A percentile compares a stretch with the other conserved stretches of the same genome.
phyloP scores from a whole-genome alignment of 495 filamentous ascomycete genomes.

The Aeminium ludgeri region DNA sequence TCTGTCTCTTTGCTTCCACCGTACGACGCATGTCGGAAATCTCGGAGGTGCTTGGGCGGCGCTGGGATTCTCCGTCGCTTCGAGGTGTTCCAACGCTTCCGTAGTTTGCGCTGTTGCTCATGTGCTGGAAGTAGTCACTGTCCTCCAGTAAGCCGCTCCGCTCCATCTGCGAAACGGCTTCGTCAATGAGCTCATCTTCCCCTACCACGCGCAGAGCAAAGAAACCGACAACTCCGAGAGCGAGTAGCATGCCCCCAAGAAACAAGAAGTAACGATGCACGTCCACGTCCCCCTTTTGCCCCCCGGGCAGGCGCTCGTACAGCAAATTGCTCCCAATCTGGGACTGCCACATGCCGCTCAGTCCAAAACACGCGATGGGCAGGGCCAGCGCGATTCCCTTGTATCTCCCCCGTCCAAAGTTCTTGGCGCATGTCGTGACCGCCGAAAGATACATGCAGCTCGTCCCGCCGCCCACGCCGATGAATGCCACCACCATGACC shows the following conservation, averaged over 20 bases:
- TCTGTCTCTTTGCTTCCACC: slow-evolving; percentile 27
- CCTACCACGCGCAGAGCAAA: slow-evolving; percentile 53
- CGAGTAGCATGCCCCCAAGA: slow-evolving; percentile 46
- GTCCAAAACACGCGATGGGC: slow-evolving; percentile 80
- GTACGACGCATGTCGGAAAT: slow-evolving; percentile 32
- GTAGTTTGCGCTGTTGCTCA: slow-evolving; percentile 25
- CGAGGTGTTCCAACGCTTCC: slow-evolving; percentile 31
- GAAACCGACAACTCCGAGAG: slow-evolving; percentile 55
- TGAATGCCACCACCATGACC: slow-evolving; percentile 72
- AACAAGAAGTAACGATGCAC: slow-evolving; percentile 78
- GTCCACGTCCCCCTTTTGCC: slow-evolving; percentile 58
- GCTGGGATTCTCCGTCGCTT: slow-evolving; percentile 9
- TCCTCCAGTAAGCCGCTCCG: slow-evolving; percentile 68
- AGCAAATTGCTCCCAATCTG: slow-evolving; percentile 71
- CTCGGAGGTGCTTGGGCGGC: slow-evolving; percentile 32
- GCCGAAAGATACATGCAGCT: slow-evolving; percentile 72
- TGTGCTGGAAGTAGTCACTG: slow-evolving; percentile 39
- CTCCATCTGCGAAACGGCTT: slow-evolving; percentile 67
- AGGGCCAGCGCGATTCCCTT: slow-evolving; percentile 76
- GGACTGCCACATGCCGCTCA: slow-evolving; percentile 89
- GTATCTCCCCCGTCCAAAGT: slow-evolving; percentile 76
- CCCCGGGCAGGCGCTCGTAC: slow-evolving; percentile 44
- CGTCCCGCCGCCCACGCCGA: slow-evolving; percentile 64
- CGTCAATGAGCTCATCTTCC: slow-evolving; percentile 62
- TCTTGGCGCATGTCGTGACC: slow-evolving; percentile 91